Conservation (phyloP, 2,329 filamentous ascomycete species). For the Xylaria sp. region DNA sequence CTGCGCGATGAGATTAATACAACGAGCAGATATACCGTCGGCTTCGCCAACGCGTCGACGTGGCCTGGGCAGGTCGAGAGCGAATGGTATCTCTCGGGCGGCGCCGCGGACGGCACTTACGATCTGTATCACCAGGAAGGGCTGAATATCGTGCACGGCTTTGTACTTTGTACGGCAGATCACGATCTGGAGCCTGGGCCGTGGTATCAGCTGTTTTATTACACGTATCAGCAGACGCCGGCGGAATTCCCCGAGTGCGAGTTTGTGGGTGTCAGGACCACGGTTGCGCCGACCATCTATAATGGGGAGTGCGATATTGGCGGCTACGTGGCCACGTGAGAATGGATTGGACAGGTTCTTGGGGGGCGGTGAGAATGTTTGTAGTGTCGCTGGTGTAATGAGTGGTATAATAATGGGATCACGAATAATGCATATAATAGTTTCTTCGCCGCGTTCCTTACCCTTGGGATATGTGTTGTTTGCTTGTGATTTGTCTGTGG, state of each 20-base stretch:
- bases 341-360: background rate
- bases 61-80: slow-evolving; percentile 37
- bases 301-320: slow-evolving; percentile 42
- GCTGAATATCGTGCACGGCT: slow-evolving; percentile 33
- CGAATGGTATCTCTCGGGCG: slow-evolving; percentile 36
- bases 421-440: background rate
- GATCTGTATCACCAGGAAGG: slow-evolving; percentile 32
- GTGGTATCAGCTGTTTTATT: slow-evolving; percentile 43
- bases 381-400: too few relatives aligned
- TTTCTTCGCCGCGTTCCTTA: background rate
- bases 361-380: background rate
- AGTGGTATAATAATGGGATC: too few relatives aligned
- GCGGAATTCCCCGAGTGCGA: slow-evolving; percentile 38
- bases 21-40: slow-evolving; percentile 36
- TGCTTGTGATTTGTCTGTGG: background rate
- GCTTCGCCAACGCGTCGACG: slow-evolving; percentile 39
- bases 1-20: slow-evolving; percentile 37
- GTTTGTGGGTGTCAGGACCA: slow-evolving; percentile 39
- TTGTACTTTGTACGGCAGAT: slow-evolving; percentile 38
- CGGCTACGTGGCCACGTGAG: slow-evolving; percentile 28
- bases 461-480: background rate
- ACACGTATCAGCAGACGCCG: slow-evolving; percentile 22
- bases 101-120: slow-evolving; percentile 34
- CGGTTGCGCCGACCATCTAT: slow-evolving; percentile 38
- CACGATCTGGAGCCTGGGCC: slow-evolving; percentile 33